These are phyloP conservation scores for Fusarium sp. DNA, from an alignment of 2,329 filamentous ascomycete genomes.

Conservation along the genomic window DNA sequence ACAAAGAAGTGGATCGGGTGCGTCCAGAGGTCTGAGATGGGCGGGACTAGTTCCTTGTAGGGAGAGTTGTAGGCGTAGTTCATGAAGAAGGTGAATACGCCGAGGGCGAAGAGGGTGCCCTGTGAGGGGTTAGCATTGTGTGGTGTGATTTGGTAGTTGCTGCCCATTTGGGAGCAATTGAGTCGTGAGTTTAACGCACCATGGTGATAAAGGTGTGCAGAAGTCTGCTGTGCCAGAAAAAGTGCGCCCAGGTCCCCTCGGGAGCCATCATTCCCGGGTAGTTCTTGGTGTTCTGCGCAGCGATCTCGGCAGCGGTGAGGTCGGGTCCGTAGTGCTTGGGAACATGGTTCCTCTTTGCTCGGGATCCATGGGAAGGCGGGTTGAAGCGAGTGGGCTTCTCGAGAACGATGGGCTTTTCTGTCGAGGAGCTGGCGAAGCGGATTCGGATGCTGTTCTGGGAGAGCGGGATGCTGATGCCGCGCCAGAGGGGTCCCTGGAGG, in stretches of 20 bases:
- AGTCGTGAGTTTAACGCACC: constrained; percentile 58
- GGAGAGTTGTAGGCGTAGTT: constrained; percentile 83
- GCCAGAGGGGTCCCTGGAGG: constrained; percentile 65
- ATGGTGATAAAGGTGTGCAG: constrained; percentile 86
- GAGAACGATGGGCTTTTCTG: constrained; percentile 71
- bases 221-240: constrained; percentile 78
- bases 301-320: constrained; percentile 69
- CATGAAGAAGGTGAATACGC: constrained; percentile 73
- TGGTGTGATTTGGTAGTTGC: neutral
- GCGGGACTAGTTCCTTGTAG: constrained; percentile 79
- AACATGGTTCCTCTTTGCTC: constrained; percentile 63
- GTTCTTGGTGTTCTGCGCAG: constrained; percentile 70
- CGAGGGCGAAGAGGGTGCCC: constrained; percentile 73
- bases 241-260: constrained; percentile 80
- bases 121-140: constrained; percentile 40
- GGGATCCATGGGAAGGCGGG: constrained; percentile 85
- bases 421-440: constrained; percentile 46
- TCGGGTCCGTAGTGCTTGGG: constrained; percentile 78
- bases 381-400: constrained; percentile 90
- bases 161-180: neutral
- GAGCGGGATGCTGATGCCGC: constrained; percentile 49
- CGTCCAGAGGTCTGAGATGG: constrained; percentile 70
- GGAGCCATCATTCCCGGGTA: constrained; percentile 93
- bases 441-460: constrained; percentile 48
- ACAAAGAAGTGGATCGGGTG: constrained; percentile 73